phyloP scores from a whole-genome alignment of 1,284 basidiomycete species.

The Ceratobasidium sp. region DNA sequence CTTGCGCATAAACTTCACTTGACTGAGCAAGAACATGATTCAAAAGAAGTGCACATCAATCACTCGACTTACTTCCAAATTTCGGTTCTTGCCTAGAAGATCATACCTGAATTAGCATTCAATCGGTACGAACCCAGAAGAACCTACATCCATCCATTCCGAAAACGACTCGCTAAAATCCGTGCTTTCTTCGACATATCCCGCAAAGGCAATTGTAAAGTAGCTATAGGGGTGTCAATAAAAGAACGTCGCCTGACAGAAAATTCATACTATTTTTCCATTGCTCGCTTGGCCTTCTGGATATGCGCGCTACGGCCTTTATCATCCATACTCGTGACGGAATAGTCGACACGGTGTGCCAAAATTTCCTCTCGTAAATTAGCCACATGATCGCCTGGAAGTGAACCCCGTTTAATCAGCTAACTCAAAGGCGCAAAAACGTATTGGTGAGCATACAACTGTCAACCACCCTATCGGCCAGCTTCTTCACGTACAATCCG shows the following conservation, averaged over 20 bases:
- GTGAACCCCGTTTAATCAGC: constrained; percentile 19
- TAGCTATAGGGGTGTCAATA: constrained; percentile 60
- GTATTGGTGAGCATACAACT: constrained; percentile 63
- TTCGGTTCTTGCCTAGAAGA: constrained; percentile 78
- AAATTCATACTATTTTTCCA: constrained; percentile 77
- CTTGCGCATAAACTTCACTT: constrained; percentile 84
- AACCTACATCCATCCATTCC: constrained; percentile 79
- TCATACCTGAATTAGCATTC: constrained; percentile 36
- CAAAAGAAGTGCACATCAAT: constrained; percentile 30
- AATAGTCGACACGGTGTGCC: constrained; percentile 81
- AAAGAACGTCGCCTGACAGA: background rate
- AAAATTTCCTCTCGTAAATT: constrained; percentile 91
- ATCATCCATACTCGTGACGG: constrained; percentile 78
- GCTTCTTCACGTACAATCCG: constrained; percentile 78
- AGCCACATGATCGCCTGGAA: constrained; percentile 78
- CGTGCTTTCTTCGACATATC: constrained; percentile 78
- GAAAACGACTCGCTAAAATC: constrained; percentile 78
- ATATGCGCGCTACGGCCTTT: constrained; percentile 62
- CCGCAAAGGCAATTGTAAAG: constrained; percentile 94
- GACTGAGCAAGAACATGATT: constrained; percentile 55
- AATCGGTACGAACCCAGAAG: background rate
- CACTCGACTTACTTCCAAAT: constrained; percentile 82
- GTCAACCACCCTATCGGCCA: constrained; percentile 90
- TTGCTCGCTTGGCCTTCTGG: constrained; percentile 67
- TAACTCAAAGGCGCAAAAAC: constrained; percentile 27